phyloP scores from a whole-genome alignment of 495 filamentous ascomycete species.

The Penicillium steckii region DNA sequence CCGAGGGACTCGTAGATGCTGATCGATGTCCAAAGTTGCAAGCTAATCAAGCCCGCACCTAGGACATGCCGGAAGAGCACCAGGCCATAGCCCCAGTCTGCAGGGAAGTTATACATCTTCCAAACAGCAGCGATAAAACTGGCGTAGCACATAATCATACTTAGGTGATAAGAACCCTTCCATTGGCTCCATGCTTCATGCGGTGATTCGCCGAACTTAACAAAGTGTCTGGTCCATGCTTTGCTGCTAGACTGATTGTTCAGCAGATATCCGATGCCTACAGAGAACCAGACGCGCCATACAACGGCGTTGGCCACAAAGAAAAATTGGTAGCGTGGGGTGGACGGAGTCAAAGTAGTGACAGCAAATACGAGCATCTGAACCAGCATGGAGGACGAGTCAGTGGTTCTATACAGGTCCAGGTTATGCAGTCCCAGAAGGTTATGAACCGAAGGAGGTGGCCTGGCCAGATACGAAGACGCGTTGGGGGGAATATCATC shows the following conservation, averaged over 20 bases:
- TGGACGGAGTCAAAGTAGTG: constrained; percentile 74
- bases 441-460: constrained; percentile 72
- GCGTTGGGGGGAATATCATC: constrained; percentile 41
- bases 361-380: constrained; percentile 70
- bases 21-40: constrained; percentile 89
- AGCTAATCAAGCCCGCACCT: constrained; percentile 72
- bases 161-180: constrained; percentile 94
- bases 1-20: constrained; percentile 96
- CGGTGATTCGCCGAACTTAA: constrained; percentile 89
- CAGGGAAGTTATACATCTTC: constrained; percentile 91
- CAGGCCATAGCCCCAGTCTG: constrained; percentile 80
- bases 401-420: constrained; percentile 82
- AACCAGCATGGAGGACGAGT: constrained; percentile 74
- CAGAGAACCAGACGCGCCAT: constrained; percentile 90
- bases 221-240: constrained; percentile 91
- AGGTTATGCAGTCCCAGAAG: constrained; percentile 77
- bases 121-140: constrained; percentile 89
- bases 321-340: constrained; percentile 65
- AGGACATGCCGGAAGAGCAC: constrained; percentile 84
- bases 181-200: constrained; percentile 96
- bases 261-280: constrained; percentile 84
- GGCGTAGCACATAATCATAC: constrained; percentile 82
- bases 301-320: constrained; percentile 77
- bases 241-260: constrained; percentile 84
- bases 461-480: constrained; percentile 38